A percentile compares a stretch with the other conserved stretches of the same genome.
Evolutionary conservation across 805 yeast genomes (phyloP).

Genomic region (Kazachstania viticola): DNA sequence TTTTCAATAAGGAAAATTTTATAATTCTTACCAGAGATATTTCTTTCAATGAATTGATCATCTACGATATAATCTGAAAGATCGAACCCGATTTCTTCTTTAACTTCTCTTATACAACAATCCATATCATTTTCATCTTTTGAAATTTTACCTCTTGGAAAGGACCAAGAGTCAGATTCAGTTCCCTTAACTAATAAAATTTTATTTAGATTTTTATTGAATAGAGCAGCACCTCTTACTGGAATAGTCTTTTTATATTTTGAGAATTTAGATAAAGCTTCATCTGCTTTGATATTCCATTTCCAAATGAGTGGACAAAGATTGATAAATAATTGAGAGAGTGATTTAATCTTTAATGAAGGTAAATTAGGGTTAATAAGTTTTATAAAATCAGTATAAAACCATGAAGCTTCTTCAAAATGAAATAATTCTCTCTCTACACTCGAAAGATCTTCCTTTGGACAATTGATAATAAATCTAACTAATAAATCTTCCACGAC

Average conservation of each 20-base stretch:
- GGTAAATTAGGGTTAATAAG: slow-evolving; percentile 68
- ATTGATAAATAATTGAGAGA: slow-evolving; percentile 55
- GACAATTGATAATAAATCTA: slow-evolving; percentile 83
- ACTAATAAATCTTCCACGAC: slow-evolving; percentile 79
- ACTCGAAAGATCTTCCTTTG: slow-evolving; percentile 72
- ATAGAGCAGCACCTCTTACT: slow-evolving; percentile 88
- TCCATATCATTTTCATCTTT: slow-evolving; percentile 80
- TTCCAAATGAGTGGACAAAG: slow-evolving; percentile 70
- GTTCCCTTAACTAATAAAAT: slow-evolving; percentile 74
- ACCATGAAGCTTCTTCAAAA: slow-evolving; percentile 98
- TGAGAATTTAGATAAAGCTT: slow-evolving; percentile 69
- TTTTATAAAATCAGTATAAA: slow-evolving; percentile 74
- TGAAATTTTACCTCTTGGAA: slow-evolving; percentile 93
- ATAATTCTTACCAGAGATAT: slow-evolving; percentile 72
- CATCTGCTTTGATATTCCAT: slow-evolving; percentile 68
- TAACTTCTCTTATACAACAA: slow-evolving; percentile 86
- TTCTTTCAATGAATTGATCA: slow-evolving; percentile 68
- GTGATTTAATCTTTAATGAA: slow-evolving; percentile 59
- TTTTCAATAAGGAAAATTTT: slow-evolving; percentile 68
- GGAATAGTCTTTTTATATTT: slow-evolving; percentile 85
- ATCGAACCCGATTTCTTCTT: slow-evolving; percentile 91
- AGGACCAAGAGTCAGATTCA: slow-evolving; percentile 80
- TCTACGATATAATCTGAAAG: slow-evolving; percentile 55
- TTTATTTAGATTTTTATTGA: slow-evolving; percentile 59
- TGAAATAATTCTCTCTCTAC: slow-evolving; percentile 72